Conservation (phyloP, 2,329 filamentous ascomycete genomes). For the Ciborinia camelliae region DNA sequence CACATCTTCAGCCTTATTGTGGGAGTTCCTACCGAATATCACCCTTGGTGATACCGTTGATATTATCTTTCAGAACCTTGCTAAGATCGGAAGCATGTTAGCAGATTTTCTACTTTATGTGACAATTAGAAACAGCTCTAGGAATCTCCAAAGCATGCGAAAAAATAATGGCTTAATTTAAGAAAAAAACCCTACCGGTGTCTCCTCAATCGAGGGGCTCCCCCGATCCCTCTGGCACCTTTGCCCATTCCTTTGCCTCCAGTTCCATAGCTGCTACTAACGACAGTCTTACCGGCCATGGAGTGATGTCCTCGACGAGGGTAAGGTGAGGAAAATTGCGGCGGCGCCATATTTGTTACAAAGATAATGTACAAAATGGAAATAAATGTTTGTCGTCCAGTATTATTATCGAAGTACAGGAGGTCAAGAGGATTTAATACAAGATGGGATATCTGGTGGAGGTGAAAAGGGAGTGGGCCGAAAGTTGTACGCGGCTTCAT, state of each 20-base stretch:
- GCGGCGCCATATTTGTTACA: neutral
- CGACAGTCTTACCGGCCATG: neutral
- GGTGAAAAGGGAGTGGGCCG: neutral
- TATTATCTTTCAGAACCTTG: slow-evolving; percentile 48
- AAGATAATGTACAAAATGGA: neutral
- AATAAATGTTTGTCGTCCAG: neutral
- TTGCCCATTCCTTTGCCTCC: slow-evolving; percentile 23
- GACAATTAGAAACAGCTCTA: neutral
- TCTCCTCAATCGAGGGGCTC: slow-evolving; percentile 18
- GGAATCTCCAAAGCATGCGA: neutral
- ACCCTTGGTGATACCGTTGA: slow-evolving; percentile 52
- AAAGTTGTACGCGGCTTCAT: slow-evolving; percentile 1
- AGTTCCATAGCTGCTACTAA: neutral
- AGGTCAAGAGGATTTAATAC: too few relatives aligned
- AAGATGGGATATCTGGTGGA: neutral
- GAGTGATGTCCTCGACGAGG: neutral
- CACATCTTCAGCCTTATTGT: neutral
- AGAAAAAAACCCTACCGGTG: slow-evolving; percentile 9
- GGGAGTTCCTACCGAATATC: slow-evolving; percentile 47
- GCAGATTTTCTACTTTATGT: neutral
- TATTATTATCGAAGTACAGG: neutral
- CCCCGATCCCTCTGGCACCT: slow-evolving; percentile 19
- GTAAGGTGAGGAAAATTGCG: neutral
- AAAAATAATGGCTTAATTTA: neutral
- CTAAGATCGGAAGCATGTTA: slow-evolving; percentile 34